These are phyloP conservation scores for Exophiala phaeomuriformis DNA, from an alignment of 2,329 filamentous ascomycete species.

Conservation along the genomic window DNA sequence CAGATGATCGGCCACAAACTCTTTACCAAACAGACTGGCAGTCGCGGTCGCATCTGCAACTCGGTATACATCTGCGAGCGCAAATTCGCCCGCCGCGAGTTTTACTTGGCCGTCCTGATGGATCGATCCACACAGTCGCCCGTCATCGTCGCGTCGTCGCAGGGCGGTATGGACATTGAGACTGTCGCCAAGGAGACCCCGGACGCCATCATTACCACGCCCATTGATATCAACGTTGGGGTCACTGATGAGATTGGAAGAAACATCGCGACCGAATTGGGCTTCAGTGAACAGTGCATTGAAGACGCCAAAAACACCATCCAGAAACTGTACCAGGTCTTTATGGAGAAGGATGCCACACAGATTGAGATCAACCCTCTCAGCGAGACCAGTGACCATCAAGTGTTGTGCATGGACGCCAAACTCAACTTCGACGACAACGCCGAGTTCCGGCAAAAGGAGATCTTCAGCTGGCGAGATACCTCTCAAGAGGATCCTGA, in stretches of 20 bases:
- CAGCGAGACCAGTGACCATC: slow-evolving; percentile 94
- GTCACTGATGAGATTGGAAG: slow-evolving; percentile 93
- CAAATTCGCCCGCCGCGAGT: slow-evolving; percentile 98
- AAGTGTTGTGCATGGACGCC: slow-evolving; percentile 98
- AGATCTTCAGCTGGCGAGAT: slow-evolving; percentile 89
- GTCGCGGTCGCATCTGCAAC: slow-evolving; percentile 86
- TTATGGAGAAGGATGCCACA: slow-evolving; percentile 95
- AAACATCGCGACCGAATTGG: slow-evolving; percentile 82
- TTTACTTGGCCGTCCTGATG: slow-evolving; percentile 98
- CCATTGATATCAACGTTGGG: slow-evolving; percentile 86
- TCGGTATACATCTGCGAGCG: slow-evolving; percentile 98
- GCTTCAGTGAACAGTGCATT: slow-evolving; percentile 96
- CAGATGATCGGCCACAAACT: slow-evolving; percentile 99
- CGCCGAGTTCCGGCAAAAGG: slow-evolving; percentile 95
- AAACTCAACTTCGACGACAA: slow-evolving; percentile 99
- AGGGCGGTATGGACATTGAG: slow-evolving; percentile 99
- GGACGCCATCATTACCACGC: slow-evolving; percentile 88
- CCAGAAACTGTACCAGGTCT: slow-evolving; percentile 98
- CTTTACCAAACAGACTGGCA: slow-evolving; percentile 98
- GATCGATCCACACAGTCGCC: slow-evolving; percentile 84
- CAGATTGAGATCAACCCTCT: slow-evolving; percentile 99
- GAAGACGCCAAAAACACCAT: slow-evolving; percentile 93
- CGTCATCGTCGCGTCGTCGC: slow-evolving; percentile 94
- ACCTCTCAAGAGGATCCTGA: slow-evolving; percentile 92
- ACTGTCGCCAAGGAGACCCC: slow-evolving; percentile 96